A percentile compares a stretch with the other conserved stretches of the same genome.
These are phyloP conservation scores for Penicillium griseofulvum DNA, from an alignment of 2,329 filamentous ascomycete species.

Conservation along the genomic window DNA sequence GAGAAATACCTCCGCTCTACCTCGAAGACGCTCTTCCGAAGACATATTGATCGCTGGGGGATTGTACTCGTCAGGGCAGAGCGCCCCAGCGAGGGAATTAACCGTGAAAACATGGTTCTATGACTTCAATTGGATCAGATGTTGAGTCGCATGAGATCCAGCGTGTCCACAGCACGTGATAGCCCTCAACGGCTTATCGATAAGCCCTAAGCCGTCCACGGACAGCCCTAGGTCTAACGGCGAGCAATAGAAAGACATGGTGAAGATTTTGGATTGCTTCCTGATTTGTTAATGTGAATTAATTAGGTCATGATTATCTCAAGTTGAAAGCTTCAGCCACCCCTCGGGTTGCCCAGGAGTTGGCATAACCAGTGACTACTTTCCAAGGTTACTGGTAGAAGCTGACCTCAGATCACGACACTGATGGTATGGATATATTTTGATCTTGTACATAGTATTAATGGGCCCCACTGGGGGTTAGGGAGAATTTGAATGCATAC, in stretches of 20 bases:
- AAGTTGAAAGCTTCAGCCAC: background rate
- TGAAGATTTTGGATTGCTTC: background rate
- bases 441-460: background rate
- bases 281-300: background rate
- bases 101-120: constrained; percentile 31
- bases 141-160: constrained; percentile 12
- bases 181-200: constrained; percentile 13
- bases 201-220: constrained; percentile 4
- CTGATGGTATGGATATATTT: background rate
- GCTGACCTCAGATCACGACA: background rate
- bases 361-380: background rate
- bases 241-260: background rate
- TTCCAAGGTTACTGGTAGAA: background rate
- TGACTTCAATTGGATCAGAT: constrained; percentile 14
- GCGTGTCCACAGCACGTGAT: constrained; percentile 18
- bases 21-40: constrained; percentile 18
- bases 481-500: background rate
- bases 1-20: constrained; percentile 35
- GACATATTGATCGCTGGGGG: constrained; percentile 12
- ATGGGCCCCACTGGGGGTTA: background rate
- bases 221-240: background rate
- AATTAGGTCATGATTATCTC: background rate
- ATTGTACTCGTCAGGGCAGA: constrained; percentile 15
- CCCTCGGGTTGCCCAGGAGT: background rate
- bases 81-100: constrained; percentile 26